Base-by-base conservation (phyloP, 2,329 filamentous ascomycete species). In the Orbilia oligospora region DNA sequence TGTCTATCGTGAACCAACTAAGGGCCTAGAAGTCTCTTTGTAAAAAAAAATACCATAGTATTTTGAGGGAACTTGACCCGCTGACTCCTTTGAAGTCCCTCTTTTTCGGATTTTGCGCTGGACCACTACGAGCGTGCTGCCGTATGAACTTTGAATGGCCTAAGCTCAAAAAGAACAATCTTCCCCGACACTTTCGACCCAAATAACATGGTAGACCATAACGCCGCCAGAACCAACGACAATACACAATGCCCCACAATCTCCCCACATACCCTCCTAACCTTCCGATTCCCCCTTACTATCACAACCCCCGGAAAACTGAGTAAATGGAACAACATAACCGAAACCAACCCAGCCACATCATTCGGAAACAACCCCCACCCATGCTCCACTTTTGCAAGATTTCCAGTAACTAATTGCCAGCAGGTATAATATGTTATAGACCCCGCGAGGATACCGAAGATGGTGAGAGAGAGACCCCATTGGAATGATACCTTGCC, bases 401-500 rank as follows among this genome's bases (percentile, higher is more conserved):
- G 10, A 16, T 53, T 55, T 6, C 68, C 67, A 4, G 75, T 68
- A 14, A 66, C 67, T 20, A 78, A 27, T 16, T 72, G 14, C 12
- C 61, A 55, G 44, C 68, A 71, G n/a, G 63, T 69, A 16, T 71
- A 78, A 33, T 78, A 78, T 9, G 67, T 78, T 5, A 72, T 24
- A 8, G 24, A 48, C 9, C 56, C 61, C 9, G 63, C 27, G 5
- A 72, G 36, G 3, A 49, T 33, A 1, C 51, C 51, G 27, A 72
- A 78, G 4, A 78, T 48, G 9, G 36, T 36, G 41, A 78, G 68
- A 6, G 63, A 10, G 22, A 78, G 24, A 5, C 61, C 63, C 75
- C 75, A 78, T 22, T 65, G 27, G 53, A 72, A 67, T 16, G 73
- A 68, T 16, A 77, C 65, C 2, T 66, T 49, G n/a, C 33, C 46